A percentile compares a stretch with the other conserved stretches of the same genome.
These are phyloP conservation scores for Artomyces pyxidatus DNA, from an alignment of 768 basidiomycete species.

Conservation along the genomic window DNA sequence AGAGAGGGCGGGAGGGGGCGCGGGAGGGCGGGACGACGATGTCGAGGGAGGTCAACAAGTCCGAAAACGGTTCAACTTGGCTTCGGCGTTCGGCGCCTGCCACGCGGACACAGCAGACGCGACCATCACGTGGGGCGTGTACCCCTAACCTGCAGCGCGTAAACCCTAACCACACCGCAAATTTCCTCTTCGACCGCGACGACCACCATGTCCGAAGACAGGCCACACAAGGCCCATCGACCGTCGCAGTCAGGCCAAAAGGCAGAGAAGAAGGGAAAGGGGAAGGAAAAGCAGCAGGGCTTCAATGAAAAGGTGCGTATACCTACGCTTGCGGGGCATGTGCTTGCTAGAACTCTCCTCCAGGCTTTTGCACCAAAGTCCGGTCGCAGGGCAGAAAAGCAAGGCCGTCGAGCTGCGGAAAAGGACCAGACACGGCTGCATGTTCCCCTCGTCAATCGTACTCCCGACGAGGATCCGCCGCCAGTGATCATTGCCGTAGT, in stretches of 20 bases:
- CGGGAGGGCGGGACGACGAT: too few species aligned
- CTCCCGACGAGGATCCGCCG: slow-evolving; percentile 85
- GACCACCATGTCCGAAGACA: slow-evolving; percentile 40
- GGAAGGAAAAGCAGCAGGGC: slow-evolving; percentile 62
- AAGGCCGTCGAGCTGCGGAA: slow-evolving; percentile 87
- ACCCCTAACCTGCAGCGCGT: not conserved
- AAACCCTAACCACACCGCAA: not conserved
- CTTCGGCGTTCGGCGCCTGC: not conserved
- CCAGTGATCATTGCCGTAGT: slow-evolving; percentile 93
- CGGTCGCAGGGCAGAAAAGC: slow-evolving; percentile 79
- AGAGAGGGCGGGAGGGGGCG: not conserved
- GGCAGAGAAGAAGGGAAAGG: slow-evolving; percentile 69
- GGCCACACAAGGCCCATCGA: slow-evolving; percentile 77
- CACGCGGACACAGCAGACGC: not conserved
- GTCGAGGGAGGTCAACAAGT: too few species aligned
- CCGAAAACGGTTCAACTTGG: too few species aligned
- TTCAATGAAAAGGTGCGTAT: slow-evolving; percentile 82
- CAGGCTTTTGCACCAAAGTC: slow-evolving; percentile 93
- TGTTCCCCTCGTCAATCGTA: slow-evolving; percentile 92
- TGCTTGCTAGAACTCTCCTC: too few species aligned
- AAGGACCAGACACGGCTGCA: slow-evolving; percentile 91
- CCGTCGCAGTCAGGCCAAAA: slow-evolving; percentile 65
- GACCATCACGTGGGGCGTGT: slow-evolving; percentile 1
- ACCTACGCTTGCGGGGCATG: slow-evolving; percentile 3
- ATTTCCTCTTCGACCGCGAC: too few species aligned